A percentile compares a stretch with the other conserved stretches of the same genome.
Conservation (phyloP, 371 early-diverging fungal genomes). For the Haplosporangium sp. region DNA sequence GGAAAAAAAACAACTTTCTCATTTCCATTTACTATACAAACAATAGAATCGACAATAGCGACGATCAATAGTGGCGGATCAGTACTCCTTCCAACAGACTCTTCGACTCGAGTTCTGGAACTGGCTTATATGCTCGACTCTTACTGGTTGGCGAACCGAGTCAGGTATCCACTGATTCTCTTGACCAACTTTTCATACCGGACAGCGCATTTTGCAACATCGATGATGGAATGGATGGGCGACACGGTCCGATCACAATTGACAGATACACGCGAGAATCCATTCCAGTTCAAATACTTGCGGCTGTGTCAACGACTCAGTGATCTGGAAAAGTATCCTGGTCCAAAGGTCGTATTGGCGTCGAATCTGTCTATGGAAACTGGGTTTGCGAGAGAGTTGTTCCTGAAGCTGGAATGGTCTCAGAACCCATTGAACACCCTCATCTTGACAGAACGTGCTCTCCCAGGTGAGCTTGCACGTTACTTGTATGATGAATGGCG, state of each 20-base stretch:
- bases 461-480: conserved; percentile 78
- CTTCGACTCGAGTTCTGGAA: conserved; percentile 93
- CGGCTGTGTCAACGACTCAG: conserved; percentile 73
- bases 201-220: conserved; percentile 85
- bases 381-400: conserved; percentile 85
- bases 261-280: conserved; percentile 80
- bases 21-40: background rate
- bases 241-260: conserved; percentile 79
- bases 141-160: conserved; percentile 79
- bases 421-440: conserved; percentile 68
- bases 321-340: conserved; percentile 76
- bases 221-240: conserved; percentile 97
- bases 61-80: conserved; percentile 77
- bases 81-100: conserved; percentile 92
- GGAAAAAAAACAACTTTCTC: background rate
- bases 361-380: conserved; percentile 79
- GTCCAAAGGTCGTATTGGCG: conserved; percentile 89
- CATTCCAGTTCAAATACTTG: conserved; percentile 90
- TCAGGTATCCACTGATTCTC: conserved; percentile 79
- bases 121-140: conserved; percentile 90
- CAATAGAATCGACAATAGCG: conserved; percentile 68
- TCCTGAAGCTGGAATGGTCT: conserved; percentile 68
- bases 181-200: conserved; percentile 81
- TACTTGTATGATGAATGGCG: conserved; percentile 80
- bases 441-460: conserved; percentile 82